A percentile compares a stretch with the other conserved stretches of the same genome.
phyloP scores from a whole-genome alignment of 768 basidiomycete genomes.

The Leccinum variicolor region DNA sequence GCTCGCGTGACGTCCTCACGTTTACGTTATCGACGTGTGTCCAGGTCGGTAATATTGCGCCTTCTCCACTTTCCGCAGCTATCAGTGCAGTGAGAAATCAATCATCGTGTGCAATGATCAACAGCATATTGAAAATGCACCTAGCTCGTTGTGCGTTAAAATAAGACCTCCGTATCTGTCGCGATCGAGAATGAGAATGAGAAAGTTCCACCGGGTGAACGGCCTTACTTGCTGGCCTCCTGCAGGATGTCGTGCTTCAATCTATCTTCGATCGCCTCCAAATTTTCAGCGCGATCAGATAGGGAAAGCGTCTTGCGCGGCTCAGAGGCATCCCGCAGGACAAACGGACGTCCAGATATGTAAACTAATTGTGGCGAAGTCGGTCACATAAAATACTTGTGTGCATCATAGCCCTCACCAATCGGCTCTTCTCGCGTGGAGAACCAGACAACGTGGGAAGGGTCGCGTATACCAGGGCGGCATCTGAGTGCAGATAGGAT shows the following conservation, averaged over 20 bases:
- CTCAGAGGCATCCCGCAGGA: slow-evolving; percentile 82
- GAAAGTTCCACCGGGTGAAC: not conserved
- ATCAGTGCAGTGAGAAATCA: slow-evolving; percentile 4
- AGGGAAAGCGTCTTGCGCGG: slow-evolving; percentile 75
- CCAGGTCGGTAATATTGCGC: slow-evolving; percentile 90
- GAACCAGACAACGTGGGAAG: slow-evolving; percentile 89
- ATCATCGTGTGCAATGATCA: not conserved
- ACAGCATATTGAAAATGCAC: slow-evolving; percentile 35
- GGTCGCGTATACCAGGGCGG: slow-evolving; percentile 57
- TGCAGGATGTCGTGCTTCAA: slow-evolving; percentile 88
- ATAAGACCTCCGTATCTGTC: slow-evolving; percentile 83
- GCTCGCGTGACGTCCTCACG: slow-evolving; percentile 84
- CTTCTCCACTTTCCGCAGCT: slow-evolving; percentile 64
- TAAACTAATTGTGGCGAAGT: slow-evolving; percentile 47
- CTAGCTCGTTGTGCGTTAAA: slow-evolving; percentile 90
- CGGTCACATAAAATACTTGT: not conserved
- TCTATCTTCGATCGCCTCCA: slow-evolving; percentile 88
- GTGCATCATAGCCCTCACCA: slow-evolving; percentile 44
- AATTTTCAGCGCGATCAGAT: slow-evolving; percentile 91
- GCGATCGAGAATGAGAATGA: slow-evolving; percentile 8
- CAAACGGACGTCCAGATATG: slow-evolving; percentile 90
- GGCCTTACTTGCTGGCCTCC: slow-evolving; percentile 64
- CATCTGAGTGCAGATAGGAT: slow-evolving; percentile 83
- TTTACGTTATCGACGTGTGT: slow-evolving; percentile 79
- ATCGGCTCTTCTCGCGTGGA: slow-evolving; percentile 96